phyloP scores from a whole-genome alignment of 2,329 filamentous ascomycete genomes.

The Onygenales sp. region DNA sequence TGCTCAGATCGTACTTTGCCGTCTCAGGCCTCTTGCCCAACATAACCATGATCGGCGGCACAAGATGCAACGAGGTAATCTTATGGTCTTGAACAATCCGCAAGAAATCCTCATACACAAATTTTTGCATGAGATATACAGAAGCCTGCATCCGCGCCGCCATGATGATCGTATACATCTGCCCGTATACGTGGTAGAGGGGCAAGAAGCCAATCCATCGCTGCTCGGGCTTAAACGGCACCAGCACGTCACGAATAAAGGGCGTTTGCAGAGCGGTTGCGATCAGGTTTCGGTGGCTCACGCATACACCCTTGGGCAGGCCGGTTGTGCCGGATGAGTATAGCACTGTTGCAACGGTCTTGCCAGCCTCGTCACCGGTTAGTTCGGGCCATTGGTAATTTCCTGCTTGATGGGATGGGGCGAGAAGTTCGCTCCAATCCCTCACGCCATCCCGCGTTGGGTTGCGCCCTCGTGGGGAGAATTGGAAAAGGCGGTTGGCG shows the following conservation, averaged over 20 bases:
- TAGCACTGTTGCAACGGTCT: constrained; percentile 38
- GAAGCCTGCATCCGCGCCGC: constrained; percentile 36
- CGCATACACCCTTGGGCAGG: constrained; percentile 79
- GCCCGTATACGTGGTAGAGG: constrained; percentile 7
- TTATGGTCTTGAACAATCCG: constrained; percentile 61
- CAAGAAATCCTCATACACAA: constrained; percentile 73
- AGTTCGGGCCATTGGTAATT: constrained; percentile 5
- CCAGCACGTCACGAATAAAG: constrained; percentile 15
- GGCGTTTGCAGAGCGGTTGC: constrained; percentile 56
- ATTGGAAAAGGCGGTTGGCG: constrained; percentile 14
- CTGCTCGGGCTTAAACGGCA: background rate
- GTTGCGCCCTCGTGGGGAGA: constrained; percentile 11
- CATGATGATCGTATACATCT: constrained; percentile 41
- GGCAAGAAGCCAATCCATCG: constrained; percentile 8
- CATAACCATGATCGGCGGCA: constrained; percentile 71
- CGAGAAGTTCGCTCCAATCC: constrained; percentile 13
- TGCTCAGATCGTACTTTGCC: constrained; percentile 68
- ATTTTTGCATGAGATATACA: constrained; percentile 64
- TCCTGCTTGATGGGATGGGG: background rate
- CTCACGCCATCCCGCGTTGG: constrained; percentile 11
- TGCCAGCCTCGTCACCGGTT: constrained; percentile 6
- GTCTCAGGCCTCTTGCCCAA: constrained; percentile 71
- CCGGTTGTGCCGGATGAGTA: constrained; percentile 89
- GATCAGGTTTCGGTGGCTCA: constrained; percentile 74
- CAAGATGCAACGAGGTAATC: constrained; percentile 70